Conservation (phyloP, 2,329 filamentous ascomycete species). For the Hypoxylon sp. region DNA sequence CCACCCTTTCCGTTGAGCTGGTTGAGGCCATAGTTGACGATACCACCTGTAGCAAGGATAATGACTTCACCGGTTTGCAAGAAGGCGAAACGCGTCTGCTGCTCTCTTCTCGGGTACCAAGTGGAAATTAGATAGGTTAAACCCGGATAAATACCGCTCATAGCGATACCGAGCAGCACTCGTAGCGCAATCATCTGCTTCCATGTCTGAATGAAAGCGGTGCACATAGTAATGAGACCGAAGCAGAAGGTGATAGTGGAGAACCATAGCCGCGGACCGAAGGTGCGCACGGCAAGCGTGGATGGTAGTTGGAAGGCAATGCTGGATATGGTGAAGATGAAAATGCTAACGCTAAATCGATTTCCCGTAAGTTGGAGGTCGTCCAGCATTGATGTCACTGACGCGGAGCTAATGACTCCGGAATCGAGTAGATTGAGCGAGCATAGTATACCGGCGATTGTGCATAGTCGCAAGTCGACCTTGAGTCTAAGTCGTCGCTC, state of each 20-base stretch:
- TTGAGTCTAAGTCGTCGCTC: slow-evolving; percentile 66
- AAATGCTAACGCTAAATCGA: slow-evolving; percentile 78
- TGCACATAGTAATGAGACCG: slow-evolving; percentile 74
- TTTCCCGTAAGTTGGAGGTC: slow-evolving; percentile 76
- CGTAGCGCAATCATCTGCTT: slow-evolving; percentile 77
- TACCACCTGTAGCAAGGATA: slow-evolving; percentile 74
- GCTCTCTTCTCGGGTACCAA: slow-evolving; percentile 75
- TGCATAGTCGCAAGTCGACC: slow-evolving; percentile 77
- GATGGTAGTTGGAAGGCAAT: slow-evolving; percentile 78
- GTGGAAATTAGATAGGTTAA: slow-evolving; percentile 67
- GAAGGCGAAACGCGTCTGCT: slow-evolving; percentile 76
- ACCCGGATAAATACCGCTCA: slow-evolving; percentile 69
- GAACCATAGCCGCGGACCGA: slow-evolving; percentile 76
- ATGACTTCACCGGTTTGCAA: slow-evolving; percentile 75
- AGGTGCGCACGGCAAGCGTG: slow-evolving; percentile 74
- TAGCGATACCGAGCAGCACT: slow-evolving; percentile 75
- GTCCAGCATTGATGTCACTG: slow-evolving; percentile 76
- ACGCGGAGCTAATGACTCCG: slow-evolving; percentile 77
- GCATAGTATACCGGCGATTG: slow-evolving; percentile 79
- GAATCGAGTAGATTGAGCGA: slow-evolving; percentile 78
- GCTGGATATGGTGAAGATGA: slow-evolving; percentile 79
- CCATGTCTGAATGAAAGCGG: slow-evolving; percentile 77
- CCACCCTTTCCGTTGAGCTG: slow-evolving; percentile 69
- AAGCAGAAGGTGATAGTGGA: slow-evolving; percentile 76
- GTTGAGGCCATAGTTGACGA: slow-evolving; percentile 79